Percentiles rank a stretch among this genome's conserved stretches.
Evolutionary conservation across 2,329 filamentous ascomycete genomes (phyloP).

Genomic region (Monosporascus sp.): DNA sequence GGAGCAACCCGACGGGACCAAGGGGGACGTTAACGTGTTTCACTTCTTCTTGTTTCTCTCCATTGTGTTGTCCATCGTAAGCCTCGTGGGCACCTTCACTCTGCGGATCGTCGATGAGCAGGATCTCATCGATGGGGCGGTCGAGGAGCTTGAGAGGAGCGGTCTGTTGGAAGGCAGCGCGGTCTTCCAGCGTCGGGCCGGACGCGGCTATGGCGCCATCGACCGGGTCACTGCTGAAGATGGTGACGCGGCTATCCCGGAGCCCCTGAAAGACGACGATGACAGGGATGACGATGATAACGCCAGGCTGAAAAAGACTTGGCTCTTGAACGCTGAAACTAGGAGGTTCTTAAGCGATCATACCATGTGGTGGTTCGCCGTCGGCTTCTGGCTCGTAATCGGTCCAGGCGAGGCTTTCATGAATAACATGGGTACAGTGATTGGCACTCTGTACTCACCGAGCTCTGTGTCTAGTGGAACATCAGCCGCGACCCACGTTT

Average conservation of each 20-base stretch:
- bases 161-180: constrained; percentile 73
- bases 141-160: constrained; percentile 86
- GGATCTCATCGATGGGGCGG: constrained; percentile 81
- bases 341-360: constrained; percentile 75
- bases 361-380: constrained; percentile 93
- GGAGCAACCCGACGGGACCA: constrained; percentile 55
- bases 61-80: constrained; percentile 63
- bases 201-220: constrained; percentile 59
- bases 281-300: constrained; percentile 37
- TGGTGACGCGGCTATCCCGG: constrained; percentile 37
- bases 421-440: constrained; percentile 93
- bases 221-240: constrained; percentile 36
- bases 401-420: constrained; percentile 97
- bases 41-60: constrained; percentile 84
- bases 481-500: constrained; percentile 81
- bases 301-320: constrained; percentile 71
- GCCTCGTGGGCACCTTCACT: constrained; percentile 67
- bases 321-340: constrained; percentile 89
- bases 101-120: constrained; percentile 78
- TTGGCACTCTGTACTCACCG: constrained; percentile 73
- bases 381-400: constrained; percentile 87
- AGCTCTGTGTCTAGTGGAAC: constrained; percentile 41
- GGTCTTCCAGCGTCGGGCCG: constrained; percentile 57
- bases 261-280: constrained; percentile 32
- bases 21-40: constrained; percentile 67